phyloP scores from a whole-genome alignment of 805 yeast genomes.

The Candida pini region DNA sequence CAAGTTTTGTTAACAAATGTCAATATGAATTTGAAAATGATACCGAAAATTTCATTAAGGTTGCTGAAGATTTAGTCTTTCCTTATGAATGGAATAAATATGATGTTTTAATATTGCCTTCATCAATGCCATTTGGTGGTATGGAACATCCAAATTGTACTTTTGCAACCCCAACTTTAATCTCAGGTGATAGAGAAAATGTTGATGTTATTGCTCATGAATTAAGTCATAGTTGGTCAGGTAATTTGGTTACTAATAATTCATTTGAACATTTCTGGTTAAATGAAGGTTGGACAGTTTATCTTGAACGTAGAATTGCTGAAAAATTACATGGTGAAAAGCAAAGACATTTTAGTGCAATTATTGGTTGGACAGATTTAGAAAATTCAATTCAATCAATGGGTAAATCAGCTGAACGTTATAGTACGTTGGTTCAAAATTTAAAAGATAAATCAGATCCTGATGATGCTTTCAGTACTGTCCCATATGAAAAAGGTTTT shows the following conservation, averaged over 20 bases:
- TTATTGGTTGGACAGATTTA: conserved; percentile 86
- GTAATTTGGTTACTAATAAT: conserved; percentile 83
- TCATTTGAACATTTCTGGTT: conserved; percentile 95
- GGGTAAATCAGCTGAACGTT: conserved; percentile 47
- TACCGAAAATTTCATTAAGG: conserved; percentile 69
- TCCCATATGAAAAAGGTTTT: conserved; percentile 90
- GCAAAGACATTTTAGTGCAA: conserved; percentile 72
- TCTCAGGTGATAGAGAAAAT: conserved; percentile 78
- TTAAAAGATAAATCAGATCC: conserved; percentile 71
- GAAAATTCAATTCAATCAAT: conserved; percentile 60
- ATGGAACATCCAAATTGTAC: conserved; percentile 94
- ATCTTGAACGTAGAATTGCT: conserved; percentile 76
- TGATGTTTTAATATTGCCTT: conserved; percentile 75
- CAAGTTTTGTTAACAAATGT: conserved; percentile 58
- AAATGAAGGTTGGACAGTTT: conserved; percentile 96
- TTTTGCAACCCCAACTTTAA: conserved; percentile 83
- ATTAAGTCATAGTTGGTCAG: conserved; percentile 89
- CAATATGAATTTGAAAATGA: conserved; percentile 77
- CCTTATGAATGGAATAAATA: conserved; percentile 82
- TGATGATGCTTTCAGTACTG: conserved; percentile 82
- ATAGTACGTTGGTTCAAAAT: conserved; percentile 63
- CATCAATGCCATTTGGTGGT: conserved; percentile 82
- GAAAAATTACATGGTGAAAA: conserved; percentile 76
- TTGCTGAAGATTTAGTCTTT: conserved; percentile 73
- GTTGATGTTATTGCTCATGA: conserved; percentile 92